phyloP scores from a whole-genome alignment of 2,329 filamentous ascomycete species.

The Venturia aucupariae region DNA sequence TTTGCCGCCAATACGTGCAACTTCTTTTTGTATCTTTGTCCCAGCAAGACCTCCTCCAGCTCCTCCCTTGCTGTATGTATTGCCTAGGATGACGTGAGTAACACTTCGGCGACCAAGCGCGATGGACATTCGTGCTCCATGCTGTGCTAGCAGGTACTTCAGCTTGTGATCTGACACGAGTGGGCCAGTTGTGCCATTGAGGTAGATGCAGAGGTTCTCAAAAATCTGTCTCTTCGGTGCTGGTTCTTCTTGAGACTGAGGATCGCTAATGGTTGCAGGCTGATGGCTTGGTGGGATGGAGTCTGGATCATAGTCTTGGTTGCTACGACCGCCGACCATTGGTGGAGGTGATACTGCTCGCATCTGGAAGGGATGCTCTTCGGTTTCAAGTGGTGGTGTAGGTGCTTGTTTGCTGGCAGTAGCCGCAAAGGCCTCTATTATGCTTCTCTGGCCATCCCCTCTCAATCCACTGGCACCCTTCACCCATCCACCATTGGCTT shows the following conservation, averaged over 20 bases:
- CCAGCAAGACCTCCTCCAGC: slow-evolving; percentile 68
- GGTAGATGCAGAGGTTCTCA: slow-evolving; percentile 62
- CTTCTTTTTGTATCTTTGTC: slow-evolving; percentile 74
- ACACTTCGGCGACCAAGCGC: slow-evolving; percentile 63
- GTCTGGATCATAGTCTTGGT: not conserved
- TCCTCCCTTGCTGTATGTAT: slow-evolving; percentile 39
- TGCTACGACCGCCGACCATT: not conserved
- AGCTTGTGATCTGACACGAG: slow-evolving; percentile 77
- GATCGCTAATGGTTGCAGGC: not conserved
- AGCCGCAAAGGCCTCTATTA: slow-evolving; percentile 23
- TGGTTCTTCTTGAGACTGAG: not conserved
- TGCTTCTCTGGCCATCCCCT: slow-evolving; percentile 36
- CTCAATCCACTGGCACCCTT: slow-evolving; percentile 40
- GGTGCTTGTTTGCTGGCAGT: not conserved
- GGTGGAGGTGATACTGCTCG: not conserved
- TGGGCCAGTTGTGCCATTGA: slow-evolving; percentile 81
- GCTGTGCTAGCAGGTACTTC: slow-evolving; percentile 63
- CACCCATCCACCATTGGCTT: slow-evolving; percentile 45
- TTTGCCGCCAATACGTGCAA: slow-evolving; percentile 55
- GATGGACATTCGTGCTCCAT: slow-evolving; percentile 65
- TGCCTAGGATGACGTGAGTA: slow-evolving; percentile 77
- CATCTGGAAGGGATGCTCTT: not conserved
- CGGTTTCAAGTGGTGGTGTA: not conserved
- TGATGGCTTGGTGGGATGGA: slow-evolving; percentile 9
- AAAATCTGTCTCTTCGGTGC: slow-evolving; percentile 47